phyloP scores from a whole-genome alignment of 257 asterid species.

The Oldenlandia corymbosa region DNA sequence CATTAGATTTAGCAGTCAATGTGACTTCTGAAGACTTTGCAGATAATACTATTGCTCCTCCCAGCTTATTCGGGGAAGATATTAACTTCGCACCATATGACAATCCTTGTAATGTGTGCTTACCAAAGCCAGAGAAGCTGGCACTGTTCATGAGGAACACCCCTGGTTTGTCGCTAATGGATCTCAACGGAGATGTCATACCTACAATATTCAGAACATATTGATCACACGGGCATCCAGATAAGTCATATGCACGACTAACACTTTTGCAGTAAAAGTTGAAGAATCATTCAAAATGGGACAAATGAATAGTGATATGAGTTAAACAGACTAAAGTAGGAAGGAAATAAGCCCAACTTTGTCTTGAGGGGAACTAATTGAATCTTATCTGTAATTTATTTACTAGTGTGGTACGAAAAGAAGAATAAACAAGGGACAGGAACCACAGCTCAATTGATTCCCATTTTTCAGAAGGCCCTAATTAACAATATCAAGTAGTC shows the following conservation, averaged over 20 bases:
- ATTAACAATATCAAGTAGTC: neutral
- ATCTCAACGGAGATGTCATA: conserved; percentile 37
- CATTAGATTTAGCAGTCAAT: conserved; percentile 40
- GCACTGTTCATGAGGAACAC: conserved; percentile 30
- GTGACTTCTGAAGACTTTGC: conserved; percentile 58
- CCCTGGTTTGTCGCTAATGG: conserved; percentile 47
- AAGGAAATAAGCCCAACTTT: no score
- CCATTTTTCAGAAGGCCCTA: neutral
- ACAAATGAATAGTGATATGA: neutral
- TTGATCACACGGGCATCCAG: conserved; percentile 11
- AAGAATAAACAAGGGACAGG: no score
- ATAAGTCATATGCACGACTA: conserved; percentile 5
- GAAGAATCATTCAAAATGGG: neutral
- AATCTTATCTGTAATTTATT: no score
- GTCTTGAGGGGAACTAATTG: no score
- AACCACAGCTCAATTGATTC: no score
- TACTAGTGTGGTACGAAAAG: no score
- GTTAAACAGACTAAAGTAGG: no score
- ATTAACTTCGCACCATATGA: conserved; percentile 32
- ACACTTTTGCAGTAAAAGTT: neutral
- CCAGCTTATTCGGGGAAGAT: conserved; percentile 39
- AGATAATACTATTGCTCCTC: conserved; percentile 42
- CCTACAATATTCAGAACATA: conserved; percentile 36
- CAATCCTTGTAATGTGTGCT: conserved; percentile 24
- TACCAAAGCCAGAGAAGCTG: conserved; percentile 28